Percentiles rank a stretch among this genome's conserved stretches.
Evolutionary conservation across 768 basidiomycete genomes (phyloP).

Genomic region (Tylopilus sp.): DNA sequence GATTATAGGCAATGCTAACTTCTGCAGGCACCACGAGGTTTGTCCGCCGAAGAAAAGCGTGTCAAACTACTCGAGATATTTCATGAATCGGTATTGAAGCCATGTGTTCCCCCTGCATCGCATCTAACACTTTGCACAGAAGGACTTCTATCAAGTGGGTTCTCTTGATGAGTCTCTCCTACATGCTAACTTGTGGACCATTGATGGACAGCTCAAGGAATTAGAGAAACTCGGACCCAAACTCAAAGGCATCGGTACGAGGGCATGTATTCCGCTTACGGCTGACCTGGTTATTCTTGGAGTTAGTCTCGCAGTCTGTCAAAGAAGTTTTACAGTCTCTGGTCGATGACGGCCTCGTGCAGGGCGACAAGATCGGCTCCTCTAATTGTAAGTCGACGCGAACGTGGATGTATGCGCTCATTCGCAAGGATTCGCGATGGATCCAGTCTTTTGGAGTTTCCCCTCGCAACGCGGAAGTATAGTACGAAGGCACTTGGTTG

Average conservation of each 20-base stretch:
- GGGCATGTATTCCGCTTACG: background rate
- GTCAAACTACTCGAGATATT: constrained; percentile 88
- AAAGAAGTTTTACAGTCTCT: constrained; percentile 89
- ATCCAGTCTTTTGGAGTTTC: constrained; percentile 90
- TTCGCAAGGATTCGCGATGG: constrained; percentile 4
- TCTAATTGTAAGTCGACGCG: constrained; percentile 70
- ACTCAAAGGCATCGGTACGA: constrained; percentile 83
- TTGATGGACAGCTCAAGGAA: constrained; percentile 67
- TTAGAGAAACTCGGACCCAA: constrained; percentile 87
- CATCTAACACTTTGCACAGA: constrained; percentile 40
- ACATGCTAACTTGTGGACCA: background rate
- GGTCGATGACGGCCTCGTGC: constrained; percentile 82
- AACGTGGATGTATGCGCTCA: constrained; percentile 22
- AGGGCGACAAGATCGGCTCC: constrained; percentile 89
- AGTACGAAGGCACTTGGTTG: constrained; percentile 37
- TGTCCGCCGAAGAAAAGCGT: constrained; percentile 89
- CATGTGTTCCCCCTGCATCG: background rate
- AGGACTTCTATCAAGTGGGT: constrained; percentile 72
- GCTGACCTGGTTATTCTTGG: background rate
- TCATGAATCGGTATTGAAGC: constrained; percentile 78
- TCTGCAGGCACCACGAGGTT: constrained; percentile 69
- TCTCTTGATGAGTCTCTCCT: background rate
- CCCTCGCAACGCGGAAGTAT: constrained; percentile 82
- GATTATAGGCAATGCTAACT: constrained; percentile 1
- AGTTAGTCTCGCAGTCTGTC: constrained; percentile 79